A percentile compares a stretch with the other conserved stretches of the same genome.
Evolutionary conservation across 2,329 filamentous ascomycete genomes (phyloP).

Genomic region (Aspergillus alliaceus): DNA sequence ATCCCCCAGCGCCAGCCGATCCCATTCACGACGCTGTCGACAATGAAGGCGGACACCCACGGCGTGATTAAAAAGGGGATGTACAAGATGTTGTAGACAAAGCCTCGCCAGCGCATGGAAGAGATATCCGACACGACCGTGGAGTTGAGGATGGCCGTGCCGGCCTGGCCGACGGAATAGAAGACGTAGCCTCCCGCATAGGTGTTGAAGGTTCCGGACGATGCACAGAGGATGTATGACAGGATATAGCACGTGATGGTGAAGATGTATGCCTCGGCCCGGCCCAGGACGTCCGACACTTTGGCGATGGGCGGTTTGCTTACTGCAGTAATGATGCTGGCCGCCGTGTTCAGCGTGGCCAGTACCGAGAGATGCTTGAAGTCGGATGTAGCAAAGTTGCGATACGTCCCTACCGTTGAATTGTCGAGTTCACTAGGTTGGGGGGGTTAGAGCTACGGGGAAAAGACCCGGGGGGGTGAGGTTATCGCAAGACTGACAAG

Average conservation of each 20-base stretch:
- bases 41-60: slow-evolving; percentile 43
- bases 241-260: slow-evolving; percentile 38
- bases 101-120: slow-evolving; percentile 40
- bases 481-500: slow-evolving; percentile 23
- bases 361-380: slow-evolving; percentile 39
- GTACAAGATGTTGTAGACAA: slow-evolving; percentile 40
- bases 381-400: slow-evolving; percentile 42
- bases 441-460: background rate
- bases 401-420: slow-evolving; percentile 39
- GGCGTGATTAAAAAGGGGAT: slow-evolving; percentile 44
- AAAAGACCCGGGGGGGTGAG: background rate
- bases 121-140: slow-evolving; percentile 46
- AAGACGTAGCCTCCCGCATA: slow-evolving; percentile 42
- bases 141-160: slow-evolving; percentile 42
- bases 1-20: slow-evolving; percentile 50
- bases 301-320: slow-evolving; percentile 46
- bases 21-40: slow-evolving; percentile 39
- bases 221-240: slow-evolving; percentile 40
- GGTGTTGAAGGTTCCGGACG: slow-evolving; percentile 33
- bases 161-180: slow-evolving; percentile 39
- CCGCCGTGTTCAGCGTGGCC: slow-evolving; percentile 37
- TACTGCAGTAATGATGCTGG: slow-evolving; percentile 40
- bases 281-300: slow-evolving; percentile 44
- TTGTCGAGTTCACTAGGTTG: slow-evolving; percentile 36
- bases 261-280: slow-evolving; percentile 39